phyloP scores from a whole-genome alignment of 805 yeast genomes.

The Myxozyma neotropica region DNA sequence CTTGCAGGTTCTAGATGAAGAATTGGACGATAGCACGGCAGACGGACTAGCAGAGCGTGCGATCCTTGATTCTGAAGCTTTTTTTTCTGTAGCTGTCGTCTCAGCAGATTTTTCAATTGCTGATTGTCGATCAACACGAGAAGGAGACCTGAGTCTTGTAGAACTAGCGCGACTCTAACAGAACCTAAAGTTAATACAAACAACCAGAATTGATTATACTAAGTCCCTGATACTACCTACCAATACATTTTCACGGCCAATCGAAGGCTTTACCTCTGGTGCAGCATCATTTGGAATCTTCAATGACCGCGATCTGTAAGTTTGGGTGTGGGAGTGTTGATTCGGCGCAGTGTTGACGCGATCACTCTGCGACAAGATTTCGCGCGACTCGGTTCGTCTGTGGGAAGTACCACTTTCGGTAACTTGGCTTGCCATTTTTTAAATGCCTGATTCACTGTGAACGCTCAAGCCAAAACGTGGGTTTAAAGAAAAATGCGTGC shows the following conservation, averaged over 20 bases:
- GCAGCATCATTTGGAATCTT: neutral
- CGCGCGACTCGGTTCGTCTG: slow-evolving; percentile 13
- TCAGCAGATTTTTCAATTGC: neutral
- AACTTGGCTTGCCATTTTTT: neutral
- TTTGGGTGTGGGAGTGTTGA: slow-evolving; percentile 4
- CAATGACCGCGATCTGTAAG: slow-evolving; percentile 11
- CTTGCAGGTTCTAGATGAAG: neutral
- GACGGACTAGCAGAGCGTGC: neutral
- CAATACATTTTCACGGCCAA: neutral
- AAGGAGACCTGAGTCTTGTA: slow-evolving; percentile 19
- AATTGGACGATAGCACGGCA: neutral
- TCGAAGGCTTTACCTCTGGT: neutral
- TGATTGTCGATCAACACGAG: slow-evolving; percentile 4
- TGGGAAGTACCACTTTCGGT: slow-evolving; percentile 1
- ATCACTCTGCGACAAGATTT: slow-evolving; percentile 22
- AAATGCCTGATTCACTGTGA: neutral
- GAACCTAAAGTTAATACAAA: no score
- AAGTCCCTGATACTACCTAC: neutral
- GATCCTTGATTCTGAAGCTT: neutral
- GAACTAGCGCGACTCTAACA: slow-evolving; percentile 13
- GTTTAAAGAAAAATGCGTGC: neutral
- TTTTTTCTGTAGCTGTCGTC: neutral
- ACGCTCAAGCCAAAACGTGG: no score
- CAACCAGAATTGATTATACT: no score
- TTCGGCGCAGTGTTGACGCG: slow-evolving; percentile 20